A percentile compares a stretch with the other conserved stretches of the same genome.
Evolutionary conservation across 805 yeast species (phyloP).

Genomic region (Saccharomycopsis vini): DNA sequence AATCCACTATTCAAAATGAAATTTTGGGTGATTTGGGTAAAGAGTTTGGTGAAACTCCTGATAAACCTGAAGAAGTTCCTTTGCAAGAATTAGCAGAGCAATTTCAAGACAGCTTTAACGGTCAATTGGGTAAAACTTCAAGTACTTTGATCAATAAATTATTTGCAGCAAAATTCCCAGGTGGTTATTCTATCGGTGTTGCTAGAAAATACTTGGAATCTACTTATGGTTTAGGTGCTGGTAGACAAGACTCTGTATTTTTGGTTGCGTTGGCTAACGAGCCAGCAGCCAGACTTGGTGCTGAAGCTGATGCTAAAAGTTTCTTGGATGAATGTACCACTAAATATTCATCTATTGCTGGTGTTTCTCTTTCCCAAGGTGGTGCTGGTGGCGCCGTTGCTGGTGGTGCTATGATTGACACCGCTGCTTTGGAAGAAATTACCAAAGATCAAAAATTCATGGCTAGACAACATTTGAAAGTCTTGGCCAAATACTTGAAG

Average conservation of each 20-base stretch:
- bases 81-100: conserved; percentile 90
- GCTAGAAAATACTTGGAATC: conserved; percentile 89
- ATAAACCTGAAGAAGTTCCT: conserved; percentile 98
- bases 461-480: conserved; percentile 61
- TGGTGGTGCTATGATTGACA: conserved; percentile 67
- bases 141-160: conserved; percentile 81
- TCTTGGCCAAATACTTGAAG: conserved; percentile 89
- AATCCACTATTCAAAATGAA: conserved; percentile 97
- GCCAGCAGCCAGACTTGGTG: conserved; percentile 80
- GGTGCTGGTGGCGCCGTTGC: conserved; percentile 40
- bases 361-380: conserved; percentile 65
- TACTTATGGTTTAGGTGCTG: conserved; percentile 86
- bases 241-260: conserved; percentile 89
- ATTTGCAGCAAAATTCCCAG: conserved; percentile 97
- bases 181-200: conserved; percentile 89
- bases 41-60: conserved; percentile 97
- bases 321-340: conserved; percentile 76
- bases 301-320: conserved; percentile 84
- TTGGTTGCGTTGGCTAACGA: conserved; percentile 78
- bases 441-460: conserved; percentile 40
- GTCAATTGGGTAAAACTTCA: conserved; percentile 90
- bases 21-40: conserved; percentile 97
- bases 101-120: conserved; percentile 85
- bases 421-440: conserved; percentile 82
- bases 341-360: conserved; percentile 78